These are phyloP conservation scores for Leccinellum albellum DNA, from an alignment of 768 basidiomycete species.

Conservation along the genomic window DNA sequence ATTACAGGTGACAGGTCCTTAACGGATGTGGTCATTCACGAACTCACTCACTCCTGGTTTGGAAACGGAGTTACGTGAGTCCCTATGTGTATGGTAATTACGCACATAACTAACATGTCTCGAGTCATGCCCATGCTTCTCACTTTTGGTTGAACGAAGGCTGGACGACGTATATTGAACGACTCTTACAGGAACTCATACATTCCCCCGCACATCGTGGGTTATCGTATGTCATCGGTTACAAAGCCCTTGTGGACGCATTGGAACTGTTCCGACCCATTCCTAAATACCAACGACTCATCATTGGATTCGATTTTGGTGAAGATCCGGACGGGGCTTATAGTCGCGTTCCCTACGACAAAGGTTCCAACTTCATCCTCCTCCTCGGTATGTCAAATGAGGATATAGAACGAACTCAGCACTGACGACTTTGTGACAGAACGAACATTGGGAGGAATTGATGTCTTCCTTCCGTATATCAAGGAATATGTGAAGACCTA, in stretches of 20 bases:
- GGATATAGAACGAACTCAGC: too few relatives aligned
- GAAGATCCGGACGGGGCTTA: conserved; percentile 81
- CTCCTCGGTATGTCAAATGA: conserved; percentile 54
- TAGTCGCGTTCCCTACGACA: conserved; percentile 76
- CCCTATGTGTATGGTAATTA: conserved; percentile 5
- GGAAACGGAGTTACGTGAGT: conserved; percentile 83
- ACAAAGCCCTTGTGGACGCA: conserved; percentile 67
- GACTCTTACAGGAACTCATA: conserved; percentile 65
- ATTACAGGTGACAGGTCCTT: conserved; percentile 83
- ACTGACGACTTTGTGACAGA: conserved; percentile 30
- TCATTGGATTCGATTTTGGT: conserved; percentile 68
- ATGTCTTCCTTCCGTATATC: conserved; percentile 55
- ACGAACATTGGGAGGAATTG: conserved; percentile 51
- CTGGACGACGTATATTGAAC: conserved; percentile 93
- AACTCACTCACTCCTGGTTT: conserved; percentile 85
- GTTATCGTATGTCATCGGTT: conserved; percentile 76
- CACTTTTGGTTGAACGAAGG: conserved; percentile 93
- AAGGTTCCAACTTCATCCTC: conserved; percentile 86
- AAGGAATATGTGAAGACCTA: conserved; percentile 53
- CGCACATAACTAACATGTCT: background rate
- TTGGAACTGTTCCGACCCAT: conserved; percentile 54
- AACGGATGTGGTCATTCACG: conserved; percentile 88
- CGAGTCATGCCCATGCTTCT: conserved; percentile 63
- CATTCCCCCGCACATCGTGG: conserved; percentile 74
- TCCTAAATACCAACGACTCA: conserved; percentile 74